Evolutionary conservation across 805 yeast species (phyloP), one percentile per base, ranked within the genome.

Genomic region (Candida coquimbonensis): DNA sequence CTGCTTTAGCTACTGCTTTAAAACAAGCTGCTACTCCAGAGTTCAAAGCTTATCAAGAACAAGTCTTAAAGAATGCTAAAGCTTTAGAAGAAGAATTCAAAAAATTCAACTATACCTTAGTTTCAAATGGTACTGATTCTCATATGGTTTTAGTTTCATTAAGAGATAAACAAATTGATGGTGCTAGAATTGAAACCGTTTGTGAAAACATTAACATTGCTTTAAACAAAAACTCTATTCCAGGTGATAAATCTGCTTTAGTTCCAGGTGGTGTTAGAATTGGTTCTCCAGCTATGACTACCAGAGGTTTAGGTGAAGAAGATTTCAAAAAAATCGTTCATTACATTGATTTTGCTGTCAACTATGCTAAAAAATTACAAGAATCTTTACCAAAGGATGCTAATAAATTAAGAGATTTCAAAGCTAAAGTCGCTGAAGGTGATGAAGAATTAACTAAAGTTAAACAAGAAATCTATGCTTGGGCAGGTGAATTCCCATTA

Each of bases 271-370:
- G 99, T 58, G 73, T 91, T 54, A 85, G 99, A 74, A 84, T 91
- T 50, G 99, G 99, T 59, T 87, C 98, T 16, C 99, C 99, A 48
- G 98, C 98, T 40, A 91, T 91, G 98, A 84, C 97, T 46, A 88
- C 97, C 44, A 83, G 99, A 73, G 97, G 96, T 40, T 83, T 91
- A 62, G 78, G 78, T 44, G 77, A 74, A 50, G 75, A 70, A 46
- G 98, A 91, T 59, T 91, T 91, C 62, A 80, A 73, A 51, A 75
- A 77, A 63, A 93, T 91, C 47, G 91, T 90, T 38, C 77, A 73
- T 44, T 88, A 77, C 72, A 86, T 91, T 60, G 86, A 85, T 62
- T 68, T 71, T 54, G 95, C 96, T 34, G 89, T 87, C 48, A 74
- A 77, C 44, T 47, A 47, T 38, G 50, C 50, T 40, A 77, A 76